phyloP scores from a whole-genome alignment of 768 basidiomycete species.

The Mycena albidolilacea region DNA sequence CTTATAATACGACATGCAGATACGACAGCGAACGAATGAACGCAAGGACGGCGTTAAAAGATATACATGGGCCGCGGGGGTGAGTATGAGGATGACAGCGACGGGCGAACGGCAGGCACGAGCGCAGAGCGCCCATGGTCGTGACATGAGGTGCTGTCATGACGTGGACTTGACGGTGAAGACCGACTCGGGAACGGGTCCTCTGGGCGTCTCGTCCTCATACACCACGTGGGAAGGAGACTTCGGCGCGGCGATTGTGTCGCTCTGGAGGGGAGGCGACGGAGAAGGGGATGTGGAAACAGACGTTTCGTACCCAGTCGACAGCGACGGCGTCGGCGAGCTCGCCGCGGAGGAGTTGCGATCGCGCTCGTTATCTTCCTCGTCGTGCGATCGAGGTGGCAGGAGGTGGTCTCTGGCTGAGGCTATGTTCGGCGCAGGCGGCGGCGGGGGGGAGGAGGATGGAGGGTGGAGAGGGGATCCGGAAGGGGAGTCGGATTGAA shows the following conservation, averaged over 20 bases:
- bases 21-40: slow-evolving; percentile 14
- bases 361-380: slow-evolving; percentile 41
- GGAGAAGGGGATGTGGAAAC: slow-evolving; percentile 65
- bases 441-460: slow-evolving; percentile 10
- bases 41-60: slow-evolving; percentile 5
- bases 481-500: slow-evolving; percentile 10
- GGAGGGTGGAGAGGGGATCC: slow-evolving; percentile 6
- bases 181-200: slow-evolving; percentile 11
- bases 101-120: not conserved
- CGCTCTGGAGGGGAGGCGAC: slow-evolving; percentile 52
- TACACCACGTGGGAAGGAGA: slow-evolving; percentile 15
- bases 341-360: slow-evolving; percentile 61
- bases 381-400: slow-evolving; percentile 7
- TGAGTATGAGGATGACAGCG: not conserved
- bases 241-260: slow-evolving; percentile 43
- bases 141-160: slow-evolving; percentile 25
- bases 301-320: slow-evolving; percentile 68
- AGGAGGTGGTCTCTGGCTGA: slow-evolving; percentile 15
- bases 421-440: slow-evolving; percentile 9
- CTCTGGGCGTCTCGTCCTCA: slow-evolving; percentile 14
- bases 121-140: not conserved
- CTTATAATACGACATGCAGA: slow-evolving; percentile 20
- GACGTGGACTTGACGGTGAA: slow-evolving; percentile 2
- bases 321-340: slow-evolving; percentile 70
- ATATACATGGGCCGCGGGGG: slow-evolving; percentile 18